Conservation (phyloP, 352 stramenopile genomes). For the Pythium rishiriense region DNA sequence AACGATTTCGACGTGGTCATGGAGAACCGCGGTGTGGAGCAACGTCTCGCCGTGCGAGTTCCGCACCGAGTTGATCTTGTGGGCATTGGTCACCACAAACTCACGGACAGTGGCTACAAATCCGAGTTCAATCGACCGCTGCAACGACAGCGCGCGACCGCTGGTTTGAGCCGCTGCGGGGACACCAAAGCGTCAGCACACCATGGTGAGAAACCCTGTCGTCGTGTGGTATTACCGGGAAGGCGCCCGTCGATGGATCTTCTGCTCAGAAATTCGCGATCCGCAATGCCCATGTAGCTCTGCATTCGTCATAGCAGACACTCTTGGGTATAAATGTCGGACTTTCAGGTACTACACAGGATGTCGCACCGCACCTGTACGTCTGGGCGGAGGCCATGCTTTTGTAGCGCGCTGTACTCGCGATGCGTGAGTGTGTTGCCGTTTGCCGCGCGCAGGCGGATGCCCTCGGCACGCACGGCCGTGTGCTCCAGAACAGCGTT, state of each 20-base stretch:
- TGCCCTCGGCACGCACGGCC: constrained; percentile 27
- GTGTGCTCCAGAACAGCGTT: background rate
- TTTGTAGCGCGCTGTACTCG: constrained; percentile 34
- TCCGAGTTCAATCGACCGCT: constrained; percentile 61
- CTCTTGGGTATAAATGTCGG: background rate
- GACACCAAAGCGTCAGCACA: background rate
- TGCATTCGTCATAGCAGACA: constrained; percentile 14
- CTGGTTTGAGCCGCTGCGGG: constrained; percentile 35
- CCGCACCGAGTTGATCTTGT: constrained; percentile 19
- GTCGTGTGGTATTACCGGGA: too few species aligned
- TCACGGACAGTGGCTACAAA: constrained; percentile 25
- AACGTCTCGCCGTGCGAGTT: constrained; percentile 66
- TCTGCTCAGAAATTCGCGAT: constrained; percentile 50
- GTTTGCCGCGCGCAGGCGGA: constrained; percentile 41
- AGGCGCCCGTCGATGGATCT: constrained; percentile 30
- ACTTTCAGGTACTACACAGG: background rate
- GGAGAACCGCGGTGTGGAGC: constrained; percentile 66
- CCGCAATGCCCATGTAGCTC: constrained; percentile 47
- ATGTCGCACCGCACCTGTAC: constrained; percentile 5
- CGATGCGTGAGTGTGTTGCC: constrained; percentile 40
- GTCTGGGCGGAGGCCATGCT: constrained; percentile 14
- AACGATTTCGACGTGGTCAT: constrained; percentile 46
- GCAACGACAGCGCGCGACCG: constrained; percentile 37
- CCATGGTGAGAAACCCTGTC: too few species aligned
- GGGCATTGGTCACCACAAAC: constrained; percentile 7